phyloP scores from a whole-genome alignment of 73 alveolate genomes.

The Stentor roeselii region DNA sequence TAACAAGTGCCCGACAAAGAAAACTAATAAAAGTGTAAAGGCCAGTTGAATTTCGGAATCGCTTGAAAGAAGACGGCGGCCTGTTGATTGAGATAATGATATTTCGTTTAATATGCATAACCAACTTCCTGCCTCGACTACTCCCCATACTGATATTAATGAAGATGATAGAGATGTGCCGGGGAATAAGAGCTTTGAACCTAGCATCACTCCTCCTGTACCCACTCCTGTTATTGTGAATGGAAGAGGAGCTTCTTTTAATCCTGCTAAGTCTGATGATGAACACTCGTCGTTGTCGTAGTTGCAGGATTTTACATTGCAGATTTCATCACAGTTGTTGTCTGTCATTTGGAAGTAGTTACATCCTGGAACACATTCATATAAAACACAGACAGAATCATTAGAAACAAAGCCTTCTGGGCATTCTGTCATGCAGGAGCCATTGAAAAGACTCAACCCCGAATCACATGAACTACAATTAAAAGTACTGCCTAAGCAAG shows the following conservation, averaged over 20 bases:
- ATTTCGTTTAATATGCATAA: background rate
- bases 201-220: background rate
- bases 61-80: background rate
- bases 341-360: too few relatives aligned
- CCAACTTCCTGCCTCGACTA: background rate
- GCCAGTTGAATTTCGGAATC: background rate
- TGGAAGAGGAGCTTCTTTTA: conserved; percentile 5
- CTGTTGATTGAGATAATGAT: background rate
- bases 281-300: background rate
- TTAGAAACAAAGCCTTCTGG: background rate
- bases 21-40: background rate
- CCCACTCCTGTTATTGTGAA: background rate
- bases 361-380: background rate
- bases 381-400: background rate
- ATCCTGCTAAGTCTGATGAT: background rate
- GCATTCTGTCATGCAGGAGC: background rate
- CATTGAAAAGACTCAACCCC: background rate
- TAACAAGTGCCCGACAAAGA: background rate
- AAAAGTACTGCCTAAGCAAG: background rate
- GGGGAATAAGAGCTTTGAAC: background rate
- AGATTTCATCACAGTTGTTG: background rate
- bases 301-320: background rate
- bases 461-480: background rate
- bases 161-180: background rate
- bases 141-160: background rate